A percentile compares a stretch with the other conserved stretches of the same genome.
Evolutionary conservation across 352 stramenopile genomes (phyloP).

Genomic region (Phytophthora brassicae): DNA sequence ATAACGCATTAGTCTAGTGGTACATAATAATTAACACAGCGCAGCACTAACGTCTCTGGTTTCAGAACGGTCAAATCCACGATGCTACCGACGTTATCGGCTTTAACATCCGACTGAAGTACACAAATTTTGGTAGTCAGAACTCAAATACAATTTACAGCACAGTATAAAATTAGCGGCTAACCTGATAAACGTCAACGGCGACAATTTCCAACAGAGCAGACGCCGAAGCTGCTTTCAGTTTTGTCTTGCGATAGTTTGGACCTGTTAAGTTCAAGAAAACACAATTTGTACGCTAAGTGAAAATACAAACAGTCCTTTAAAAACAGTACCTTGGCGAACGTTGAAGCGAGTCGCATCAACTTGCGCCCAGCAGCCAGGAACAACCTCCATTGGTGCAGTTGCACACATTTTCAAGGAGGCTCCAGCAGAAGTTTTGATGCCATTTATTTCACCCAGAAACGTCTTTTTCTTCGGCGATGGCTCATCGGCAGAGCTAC

Average conservation of each 20-base stretch:
- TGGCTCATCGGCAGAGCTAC: constrained; percentile 5
- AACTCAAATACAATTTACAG: background rate
- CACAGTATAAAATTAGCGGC: background rate
- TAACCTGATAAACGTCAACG: constrained; percentile 74
- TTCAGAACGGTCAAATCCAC: constrained; percentile 58
- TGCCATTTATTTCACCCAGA: constrained; percentile 37
- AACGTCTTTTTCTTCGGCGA: constrained; percentile 13
- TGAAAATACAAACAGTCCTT: background rate
- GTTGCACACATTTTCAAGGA: constrained; percentile 59
- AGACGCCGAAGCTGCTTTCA: constrained; percentile 59
- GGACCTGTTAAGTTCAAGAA: constrained; percentile 36
- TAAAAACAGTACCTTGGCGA: constrained; percentile 49
- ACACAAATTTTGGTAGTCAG: background rate
- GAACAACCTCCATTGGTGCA: constrained; percentile 31
- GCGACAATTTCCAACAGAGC: constrained; percentile 64
- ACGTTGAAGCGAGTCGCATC: constrained; percentile 77
- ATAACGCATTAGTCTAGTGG: background rate
- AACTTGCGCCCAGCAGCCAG: constrained; percentile 67
- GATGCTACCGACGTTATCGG: constrained; percentile 74
- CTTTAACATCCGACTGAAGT: constrained; percentile 60
- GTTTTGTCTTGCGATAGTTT: constrained; percentile 78
- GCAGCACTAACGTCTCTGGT: constrained; percentile 24
- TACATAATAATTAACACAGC: background rate
- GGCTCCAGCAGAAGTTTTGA: constrained; percentile 48
- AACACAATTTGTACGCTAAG: background rate